Conservation (phyloP, 768 basidiomycete genomes). For the Lactifluus rugatus region DNA sequence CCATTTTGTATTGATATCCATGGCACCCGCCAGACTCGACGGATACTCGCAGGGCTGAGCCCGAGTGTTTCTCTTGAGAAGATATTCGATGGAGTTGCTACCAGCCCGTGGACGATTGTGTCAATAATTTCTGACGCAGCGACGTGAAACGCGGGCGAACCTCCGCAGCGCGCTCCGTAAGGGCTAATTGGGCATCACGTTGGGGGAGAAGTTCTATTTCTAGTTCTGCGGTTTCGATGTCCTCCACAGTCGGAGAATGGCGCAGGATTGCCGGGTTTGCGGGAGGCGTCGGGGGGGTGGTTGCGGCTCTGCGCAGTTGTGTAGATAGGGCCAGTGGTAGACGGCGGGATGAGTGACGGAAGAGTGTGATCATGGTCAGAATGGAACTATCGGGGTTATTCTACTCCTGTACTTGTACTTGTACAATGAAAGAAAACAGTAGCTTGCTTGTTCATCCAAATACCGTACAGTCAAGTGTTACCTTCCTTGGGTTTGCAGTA, state of each 20-base stretch:
- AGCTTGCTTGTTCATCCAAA: too few relatives aligned
- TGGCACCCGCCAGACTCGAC: constrained; percentile 96
- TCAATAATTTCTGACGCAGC: not conserved
- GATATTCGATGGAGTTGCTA: constrained; percentile 76
- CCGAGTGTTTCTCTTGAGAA: constrained; percentile 46
- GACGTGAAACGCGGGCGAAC: constrained; percentile 29
- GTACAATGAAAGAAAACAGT: too few relatives aligned
- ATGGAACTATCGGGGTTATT: too few relatives aligned
- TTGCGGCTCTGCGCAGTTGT: not conserved
- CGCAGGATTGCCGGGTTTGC: constrained; percentile 31
- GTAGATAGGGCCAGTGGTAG: constrained; percentile 2
- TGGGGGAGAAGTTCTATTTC: constrained; percentile 50
- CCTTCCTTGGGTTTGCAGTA: too few relatives aligned
- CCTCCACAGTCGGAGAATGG: constrained; percentile 25
- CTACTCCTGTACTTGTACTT: too few relatives aligned
- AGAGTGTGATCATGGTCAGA: not conserved
- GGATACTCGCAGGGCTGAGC: constrained; percentile 65
- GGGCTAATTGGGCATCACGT: constrained; percentile 42
- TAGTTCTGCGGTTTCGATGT: constrained; percentile 51
- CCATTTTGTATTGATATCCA: constrained; percentile 94
- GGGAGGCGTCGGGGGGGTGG: not conserved
- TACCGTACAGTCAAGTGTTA: too few relatives aligned
- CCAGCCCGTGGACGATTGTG: not conserved
- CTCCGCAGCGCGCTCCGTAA: constrained; percentile 72
- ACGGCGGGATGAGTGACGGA: not conserved